phyloP scores from a whole-genome alignment of 2,329 filamentous ascomycete species.

The Leptosphaerulina australis region DNA sequence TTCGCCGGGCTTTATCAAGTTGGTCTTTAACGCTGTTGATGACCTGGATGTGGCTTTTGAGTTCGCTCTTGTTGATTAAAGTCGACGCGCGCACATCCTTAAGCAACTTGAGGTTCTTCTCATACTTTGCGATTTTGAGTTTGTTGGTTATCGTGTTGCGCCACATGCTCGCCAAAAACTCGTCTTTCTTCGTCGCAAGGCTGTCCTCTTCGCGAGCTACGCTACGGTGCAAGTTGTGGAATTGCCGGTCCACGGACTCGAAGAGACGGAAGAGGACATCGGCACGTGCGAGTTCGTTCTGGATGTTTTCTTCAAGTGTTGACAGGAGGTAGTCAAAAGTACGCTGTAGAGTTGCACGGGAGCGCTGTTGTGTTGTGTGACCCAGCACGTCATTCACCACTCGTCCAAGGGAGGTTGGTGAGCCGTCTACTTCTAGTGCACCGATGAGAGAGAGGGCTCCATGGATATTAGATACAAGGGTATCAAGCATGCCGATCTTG shows the following conservation, averaged over 20 bases:
- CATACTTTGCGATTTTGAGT: constrained; percentile 81
- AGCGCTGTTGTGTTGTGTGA: constrained; percentile 78
- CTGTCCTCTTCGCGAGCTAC: constrained; percentile 82
- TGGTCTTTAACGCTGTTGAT: constrained; percentile 84
- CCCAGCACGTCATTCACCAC: constrained; percentile 78
- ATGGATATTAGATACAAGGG: constrained; percentile 85
- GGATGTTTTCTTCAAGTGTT: constrained; percentile 87
- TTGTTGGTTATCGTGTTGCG: constrained; percentile 81
- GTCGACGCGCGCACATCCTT: constrained; percentile 80
- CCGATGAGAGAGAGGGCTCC: constrained; percentile 70
- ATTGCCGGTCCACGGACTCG: constrained; percentile 87
- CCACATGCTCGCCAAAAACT: constrained; percentile 85
- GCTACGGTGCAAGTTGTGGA: constrained; percentile 82
- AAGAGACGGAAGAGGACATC: constrained; percentile 86
- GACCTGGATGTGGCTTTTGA: constrained; percentile 85
- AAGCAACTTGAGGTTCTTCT: constrained; percentile 83
- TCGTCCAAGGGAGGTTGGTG: constrained; percentile 71
- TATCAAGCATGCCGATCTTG: constrained; percentile 64
- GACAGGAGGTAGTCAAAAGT: constrained; percentile 87
- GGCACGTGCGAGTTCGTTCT: constrained; percentile 79
- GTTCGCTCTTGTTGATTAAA: constrained; percentile 82
- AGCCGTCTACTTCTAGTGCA: constrained; percentile 46
- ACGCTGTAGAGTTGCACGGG: constrained; percentile 78
- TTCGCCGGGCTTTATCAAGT: constrained; percentile 81
- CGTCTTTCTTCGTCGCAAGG: constrained; percentile 80